A percentile compares a stretch with the other conserved stretches of the same genome.
Conservation (phyloP, 345 rosid species). For the Euphorbia lathyris region DNA sequence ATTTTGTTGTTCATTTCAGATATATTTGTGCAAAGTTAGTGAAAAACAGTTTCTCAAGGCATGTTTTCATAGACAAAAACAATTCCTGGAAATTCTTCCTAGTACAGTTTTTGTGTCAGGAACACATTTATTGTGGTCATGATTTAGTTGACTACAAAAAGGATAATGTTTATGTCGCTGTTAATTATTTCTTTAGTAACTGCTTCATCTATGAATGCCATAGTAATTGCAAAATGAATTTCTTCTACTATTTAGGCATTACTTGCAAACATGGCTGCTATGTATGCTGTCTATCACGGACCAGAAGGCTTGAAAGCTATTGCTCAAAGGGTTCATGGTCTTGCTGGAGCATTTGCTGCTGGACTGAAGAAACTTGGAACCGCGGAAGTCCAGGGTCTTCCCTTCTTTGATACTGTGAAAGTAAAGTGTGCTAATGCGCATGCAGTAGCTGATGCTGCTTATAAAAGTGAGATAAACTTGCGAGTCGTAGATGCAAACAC, state of each 20-base stretch:
- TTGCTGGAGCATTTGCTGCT: constrained; percentile 76
- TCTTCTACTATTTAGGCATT: constrained; percentile 58
- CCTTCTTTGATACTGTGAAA: constrained; percentile 96
- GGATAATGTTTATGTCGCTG: too few species aligned
- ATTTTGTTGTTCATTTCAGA: not conserved
- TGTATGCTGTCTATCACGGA: constrained; percentile 98
- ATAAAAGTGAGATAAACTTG: constrained; percentile 69
- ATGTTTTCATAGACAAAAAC: constrained; percentile 1
- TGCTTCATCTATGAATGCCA: too few species aligned
- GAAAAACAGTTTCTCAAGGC: not conserved
- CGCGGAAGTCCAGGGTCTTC: constrained; percentile 76
- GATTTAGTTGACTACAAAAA: too few species aligned
- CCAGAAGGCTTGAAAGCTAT: constrained; percentile 84
- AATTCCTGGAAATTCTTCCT: not conserved
- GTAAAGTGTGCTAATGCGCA: constrained; percentile 75
- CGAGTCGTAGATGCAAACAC: constrained; percentile 76
- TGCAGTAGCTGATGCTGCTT: constrained; percentile 74
- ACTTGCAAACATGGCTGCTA: constrained; percentile 98
- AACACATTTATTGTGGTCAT: constrained; percentile 1
- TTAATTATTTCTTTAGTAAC: too few species aligned
- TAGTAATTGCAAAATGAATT: constrained; percentile 2
- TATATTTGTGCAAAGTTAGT: not conserved
- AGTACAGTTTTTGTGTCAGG: not conserved
- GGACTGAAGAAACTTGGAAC: constrained; percentile 91
- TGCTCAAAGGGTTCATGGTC: constrained; percentile 88